These are phyloP conservation scores for Rhizopogon roseolus DNA, from an alignment of 768 basidiomycete species.

Conservation along the genomic window DNA sequence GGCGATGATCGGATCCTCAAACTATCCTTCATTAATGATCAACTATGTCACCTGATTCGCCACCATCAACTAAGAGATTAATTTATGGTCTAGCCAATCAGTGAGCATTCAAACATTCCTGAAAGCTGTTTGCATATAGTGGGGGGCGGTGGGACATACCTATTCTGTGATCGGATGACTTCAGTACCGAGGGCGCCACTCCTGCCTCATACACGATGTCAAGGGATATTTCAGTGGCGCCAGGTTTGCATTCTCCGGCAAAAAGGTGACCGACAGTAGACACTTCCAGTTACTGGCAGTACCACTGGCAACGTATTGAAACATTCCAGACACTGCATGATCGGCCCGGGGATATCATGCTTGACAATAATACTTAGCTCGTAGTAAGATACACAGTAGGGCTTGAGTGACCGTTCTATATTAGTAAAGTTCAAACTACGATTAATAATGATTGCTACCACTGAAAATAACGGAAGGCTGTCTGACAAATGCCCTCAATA, in stretches of 20 bases:
- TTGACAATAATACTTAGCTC: background rate
- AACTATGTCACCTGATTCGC: background rate
- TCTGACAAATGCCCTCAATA: background rate
- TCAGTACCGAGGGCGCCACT: background rate
- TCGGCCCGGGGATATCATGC: too few relatives aligned
- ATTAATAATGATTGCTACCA: background rate
- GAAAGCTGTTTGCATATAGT: background rate
- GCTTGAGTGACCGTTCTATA: background rate
- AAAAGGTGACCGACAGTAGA: constrained; percentile 35
- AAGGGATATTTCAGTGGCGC: constrained; percentile 18
- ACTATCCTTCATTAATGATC: too few relatives aligned
- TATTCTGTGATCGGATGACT: background rate
- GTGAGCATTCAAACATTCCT: too few relatives aligned
- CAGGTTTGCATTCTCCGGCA: constrained; percentile 41
- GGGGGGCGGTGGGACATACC: background rate
- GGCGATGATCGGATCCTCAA: background rate
- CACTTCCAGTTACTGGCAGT: too few relatives aligned
- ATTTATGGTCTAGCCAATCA: background rate
- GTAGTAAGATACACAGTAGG: too few relatives aligned
- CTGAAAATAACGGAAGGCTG: background rate
- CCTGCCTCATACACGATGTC: constrained; percentile 30
- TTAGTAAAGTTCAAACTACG: background rate
- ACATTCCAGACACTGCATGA: too few relatives aligned
- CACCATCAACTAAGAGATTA: background rate
- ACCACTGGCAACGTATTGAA: too few relatives aligned